Base-by-base conservation (phyloP, 495 filamentous ascomycete species). In the Bacidia rubella region DNA sequence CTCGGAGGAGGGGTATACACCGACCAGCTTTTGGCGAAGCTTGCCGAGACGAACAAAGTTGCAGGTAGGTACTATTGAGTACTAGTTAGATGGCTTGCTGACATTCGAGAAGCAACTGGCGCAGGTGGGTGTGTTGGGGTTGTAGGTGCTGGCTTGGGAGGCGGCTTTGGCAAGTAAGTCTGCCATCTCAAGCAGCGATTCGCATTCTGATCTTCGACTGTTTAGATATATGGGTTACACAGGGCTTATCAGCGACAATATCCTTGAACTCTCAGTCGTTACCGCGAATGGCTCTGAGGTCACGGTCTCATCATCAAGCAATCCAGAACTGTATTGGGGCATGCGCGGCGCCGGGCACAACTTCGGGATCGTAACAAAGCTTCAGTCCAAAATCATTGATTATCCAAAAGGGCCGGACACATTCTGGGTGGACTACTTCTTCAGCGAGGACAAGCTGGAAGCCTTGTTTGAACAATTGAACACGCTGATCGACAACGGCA, bases 1-100 rank as follows among this genome's bases (percentile, higher is more conserved):
- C 62, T 81, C 47, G 71, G 69, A 3, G 79, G 77, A 39, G 78
- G 79, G 22, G 65, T 66, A 5, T 59, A 47, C 38, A 12, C 22
- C 12, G 46, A 60, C 2, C 23, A 54, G 7, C 11, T 61, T 0
- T 17, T 54, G n/a, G 44, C 29, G 11, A 40, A 39, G 15, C 26
- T 57, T 10, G 49, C 12, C 1, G n/a, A 22, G 2, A 17, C 23
- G 12, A 49, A 53, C 11, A 59, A 57, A 40, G 29, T 26, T 11
- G 20, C 57, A n/a, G 27, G 58, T 61, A 42, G 19, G 15, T 4
- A 54, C 1, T n/a, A 1, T 44, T 15, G 21, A 27, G 1, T 17
- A 11, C 23, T 25, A 39, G 32, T 19, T n/a, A 3, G 20, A 24
- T 15, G 12, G n/a, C 0, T 44, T 2, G 25, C 39, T 9, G 23